Evolutionary conservation across 768 basidiomycete species (phyloP).

Genomic region (Tulasnella calospora): DNA sequence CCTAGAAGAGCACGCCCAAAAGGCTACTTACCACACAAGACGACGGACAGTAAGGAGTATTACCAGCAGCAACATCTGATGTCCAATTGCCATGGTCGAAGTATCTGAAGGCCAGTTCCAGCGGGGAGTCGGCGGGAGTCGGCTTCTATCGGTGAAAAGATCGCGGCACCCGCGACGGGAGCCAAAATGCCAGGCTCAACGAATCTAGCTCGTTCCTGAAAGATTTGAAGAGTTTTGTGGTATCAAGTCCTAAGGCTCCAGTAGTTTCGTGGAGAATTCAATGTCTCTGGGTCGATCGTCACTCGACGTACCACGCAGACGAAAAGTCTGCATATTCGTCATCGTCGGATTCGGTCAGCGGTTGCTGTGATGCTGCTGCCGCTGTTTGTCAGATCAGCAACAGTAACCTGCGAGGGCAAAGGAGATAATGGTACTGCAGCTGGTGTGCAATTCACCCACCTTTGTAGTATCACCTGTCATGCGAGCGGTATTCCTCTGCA

Average conservation of each 20-base stretch:
- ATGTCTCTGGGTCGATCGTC: not conserved
- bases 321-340: too few relatives aligned
- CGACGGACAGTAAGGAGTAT: constrained; percentile 42
- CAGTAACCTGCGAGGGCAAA: too few relatives aligned
- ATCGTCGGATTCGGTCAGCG: too few relatives aligned
- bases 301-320: too few relatives aligned
- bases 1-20: not conserved
- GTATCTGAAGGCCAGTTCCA: not conserved
- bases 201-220: not conserved
- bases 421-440: too few relatives aligned
- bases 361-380: too few relatives aligned
- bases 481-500: too few relatives aligned
- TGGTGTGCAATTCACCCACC: too few relatives aligned
- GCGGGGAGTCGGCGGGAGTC: not conserved
- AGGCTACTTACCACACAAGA: constrained; percentile 34
- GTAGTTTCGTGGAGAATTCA: not conserved
- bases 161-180: constrained; percentile 35
- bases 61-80: constrained; percentile 39
- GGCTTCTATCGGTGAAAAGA: constrained; percentile 17
- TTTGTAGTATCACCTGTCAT: too few relatives aligned
- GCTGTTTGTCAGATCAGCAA: too few relatives aligned
- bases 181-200: constrained; percentile 40
- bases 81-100: constrained; percentile 37
- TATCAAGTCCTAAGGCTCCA: constrained; percentile 1
- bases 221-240: not conserved